Conservation (phyloP, 106 monocot species). For the Dendrobium catenatum region DNA sequence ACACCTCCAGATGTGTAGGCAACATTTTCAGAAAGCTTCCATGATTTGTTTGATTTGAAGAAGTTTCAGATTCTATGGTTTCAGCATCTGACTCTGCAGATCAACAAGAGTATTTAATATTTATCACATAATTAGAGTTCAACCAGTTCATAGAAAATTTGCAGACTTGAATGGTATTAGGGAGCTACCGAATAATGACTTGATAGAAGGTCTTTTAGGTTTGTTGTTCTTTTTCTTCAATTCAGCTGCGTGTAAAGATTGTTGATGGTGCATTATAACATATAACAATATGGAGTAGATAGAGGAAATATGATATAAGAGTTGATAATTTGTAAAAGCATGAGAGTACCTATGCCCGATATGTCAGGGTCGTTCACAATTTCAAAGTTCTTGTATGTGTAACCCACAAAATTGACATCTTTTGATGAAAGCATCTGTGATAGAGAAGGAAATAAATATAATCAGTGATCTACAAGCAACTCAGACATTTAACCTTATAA, state of each 20-base stretch:
- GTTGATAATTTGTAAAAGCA: neutral
- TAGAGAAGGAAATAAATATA: neutral
- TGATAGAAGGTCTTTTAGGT: constrained; percentile 58
- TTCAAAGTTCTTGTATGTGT: constrained; percentile 57
- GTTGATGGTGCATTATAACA: neutral
- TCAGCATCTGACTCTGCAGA: neutral
- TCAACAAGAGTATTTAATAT: neutral
- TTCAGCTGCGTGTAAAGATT: constrained; percentile 29
- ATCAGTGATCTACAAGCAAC: neutral
- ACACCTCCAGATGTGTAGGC: constrained; percentile 62
- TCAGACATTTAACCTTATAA: neutral
- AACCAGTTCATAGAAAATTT: neutral
- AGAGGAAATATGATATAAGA: neutral
- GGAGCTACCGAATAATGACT: constrained; percentile 45
- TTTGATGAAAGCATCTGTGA: constrained; percentile 59
- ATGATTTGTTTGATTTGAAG: constrained; percentile 44
- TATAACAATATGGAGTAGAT: neutral
- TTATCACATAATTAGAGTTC: neutral
- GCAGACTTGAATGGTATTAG: neutral
- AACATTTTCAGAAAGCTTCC: constrained; percentile 84
- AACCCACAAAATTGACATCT: constrained; percentile 59
- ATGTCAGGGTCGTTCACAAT: constrained; percentile 45
- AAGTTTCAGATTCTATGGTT: constrained; percentile 16
- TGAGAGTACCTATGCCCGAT: constrained; percentile 32
- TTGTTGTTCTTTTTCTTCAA: constrained; percentile 57